These are phyloP conservation scores for Scutellospora calospora DNA, from an alignment of 371 early-diverging fungal genomes.

Conservation along the genomic window DNA sequence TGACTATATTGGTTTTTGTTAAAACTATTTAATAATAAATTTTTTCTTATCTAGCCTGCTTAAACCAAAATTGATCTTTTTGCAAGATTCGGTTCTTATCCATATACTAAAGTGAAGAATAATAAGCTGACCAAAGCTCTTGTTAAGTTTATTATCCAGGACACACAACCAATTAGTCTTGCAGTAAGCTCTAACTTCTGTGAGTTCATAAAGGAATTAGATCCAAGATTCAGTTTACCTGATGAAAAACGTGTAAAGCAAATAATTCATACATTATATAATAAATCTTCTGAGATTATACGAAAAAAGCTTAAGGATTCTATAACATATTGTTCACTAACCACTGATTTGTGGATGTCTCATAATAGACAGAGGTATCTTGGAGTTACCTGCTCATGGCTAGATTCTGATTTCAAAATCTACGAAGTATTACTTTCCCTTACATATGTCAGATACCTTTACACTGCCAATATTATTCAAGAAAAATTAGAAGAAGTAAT, in stretches of 20 bases:
- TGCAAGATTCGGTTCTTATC: too few relatives aligned
- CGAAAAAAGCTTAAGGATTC: not conserved
- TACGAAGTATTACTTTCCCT: not conserved
- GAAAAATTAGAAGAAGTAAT: not conserved
- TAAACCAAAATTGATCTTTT: too few relatives aligned
- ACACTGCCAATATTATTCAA: not conserved
- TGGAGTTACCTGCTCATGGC: slow-evolving; percentile 4
- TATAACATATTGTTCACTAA: not conserved
- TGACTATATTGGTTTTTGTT: too few relatives aligned
- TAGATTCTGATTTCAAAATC: not conserved
- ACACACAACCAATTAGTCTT: too few relatives aligned
- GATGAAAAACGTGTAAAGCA: not conserved
- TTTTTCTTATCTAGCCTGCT: too few relatives aligned
- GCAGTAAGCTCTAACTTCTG: not conserved
- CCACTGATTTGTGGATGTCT: not conserved
- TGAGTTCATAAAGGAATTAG: not conserved
- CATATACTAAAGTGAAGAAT: too few relatives aligned
- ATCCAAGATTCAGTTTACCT: not conserved
- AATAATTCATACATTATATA: not conserved
- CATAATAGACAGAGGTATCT: not conserved
- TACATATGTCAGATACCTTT: not conserved
- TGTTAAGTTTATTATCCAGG: too few relatives aligned
- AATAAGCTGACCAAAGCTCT: too few relatives aligned
- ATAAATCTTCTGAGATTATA: not conserved
- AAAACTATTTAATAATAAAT: too few relatives aligned